A percentile compares a stretch with the other conserved stretches of the same genome.
Conservation (phyloP, 2,329 filamentous ascomycete species). For the Fusarium tupiense region DNA sequence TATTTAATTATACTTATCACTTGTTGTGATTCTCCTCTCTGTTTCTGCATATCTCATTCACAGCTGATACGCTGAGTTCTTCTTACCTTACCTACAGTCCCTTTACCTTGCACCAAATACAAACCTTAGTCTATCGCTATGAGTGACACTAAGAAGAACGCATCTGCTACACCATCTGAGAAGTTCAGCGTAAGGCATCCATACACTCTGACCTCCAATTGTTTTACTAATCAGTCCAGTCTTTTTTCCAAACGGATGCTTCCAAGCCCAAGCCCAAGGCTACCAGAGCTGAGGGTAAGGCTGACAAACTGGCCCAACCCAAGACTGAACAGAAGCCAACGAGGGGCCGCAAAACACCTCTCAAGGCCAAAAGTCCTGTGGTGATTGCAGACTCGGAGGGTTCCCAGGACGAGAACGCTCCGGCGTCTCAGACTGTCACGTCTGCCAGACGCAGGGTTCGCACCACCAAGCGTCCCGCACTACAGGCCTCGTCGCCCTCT, state of each 20-base stretch:
- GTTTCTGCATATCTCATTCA: not conserved
- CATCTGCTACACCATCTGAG: not conserved
- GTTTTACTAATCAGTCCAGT: not conserved
- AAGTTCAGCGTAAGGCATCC: not conserved
- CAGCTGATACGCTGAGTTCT: not conserved
- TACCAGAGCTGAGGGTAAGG: too few relatives aligned
- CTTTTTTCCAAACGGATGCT: not conserved
- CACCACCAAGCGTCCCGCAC: not conserved
- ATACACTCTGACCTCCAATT: not conserved
- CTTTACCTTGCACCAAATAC: not conserved
- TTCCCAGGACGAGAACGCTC: too few relatives aligned
- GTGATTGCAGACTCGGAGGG: not conserved
- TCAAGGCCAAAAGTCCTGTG: not conserved
- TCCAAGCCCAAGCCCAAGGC: not conserved
- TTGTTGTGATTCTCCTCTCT: not conserved
- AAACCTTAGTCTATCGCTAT: not conserved
- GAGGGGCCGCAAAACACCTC: not conserved
- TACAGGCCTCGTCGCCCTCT: not conserved
- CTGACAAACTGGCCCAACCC: fast-evolving
- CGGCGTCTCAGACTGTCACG: not conserved
- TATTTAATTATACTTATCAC: fast-evolving
- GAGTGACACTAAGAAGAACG: not conserved
- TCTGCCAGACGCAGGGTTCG: not conserved
- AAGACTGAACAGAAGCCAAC: not conserved
- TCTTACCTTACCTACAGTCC: too few relatives aligned